Conservation (phyloP, 495 filamentous ascomycete species). For the Penicilliopsis zonata region DNA sequence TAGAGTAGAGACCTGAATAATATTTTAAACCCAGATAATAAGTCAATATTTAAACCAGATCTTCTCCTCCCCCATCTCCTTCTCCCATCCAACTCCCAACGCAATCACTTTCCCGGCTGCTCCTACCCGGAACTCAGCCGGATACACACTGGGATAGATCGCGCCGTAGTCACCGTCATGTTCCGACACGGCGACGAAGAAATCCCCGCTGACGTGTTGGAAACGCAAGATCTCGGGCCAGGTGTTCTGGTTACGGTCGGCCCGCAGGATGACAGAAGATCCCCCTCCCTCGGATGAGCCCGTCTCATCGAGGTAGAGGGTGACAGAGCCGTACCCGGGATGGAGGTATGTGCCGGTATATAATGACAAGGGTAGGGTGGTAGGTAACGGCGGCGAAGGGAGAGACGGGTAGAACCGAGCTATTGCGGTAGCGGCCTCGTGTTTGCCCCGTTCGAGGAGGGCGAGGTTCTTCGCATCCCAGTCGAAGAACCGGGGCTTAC, state of each 20-base stretch:
- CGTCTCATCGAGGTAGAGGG: not conserved
- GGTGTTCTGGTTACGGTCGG: slow-evolving; percentile 1
- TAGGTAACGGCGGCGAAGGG: not conserved
- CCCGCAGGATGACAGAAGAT: not conserved
- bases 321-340: slow-evolving; percentile 4
- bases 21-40: too few species aligned
- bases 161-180: slow-evolving; percentile 2
- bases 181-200: slow-evolving; percentile 4
- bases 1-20: too few species aligned
- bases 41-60: slow-evolving; percentile 6
- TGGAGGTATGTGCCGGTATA: not conserved
- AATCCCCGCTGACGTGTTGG: slow-evolving; percentile 11
- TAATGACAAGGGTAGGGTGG: not conserved
- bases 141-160: slow-evolving; percentile 1
- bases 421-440: not conserved
- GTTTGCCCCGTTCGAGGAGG: not conserved
- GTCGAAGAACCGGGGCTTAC: not conserved
- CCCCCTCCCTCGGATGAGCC: too few species aligned
- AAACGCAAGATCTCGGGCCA: slow-evolving; percentile 5
- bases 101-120: slow-evolving; percentile 14
- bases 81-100: slow-evolving; percentile 12
- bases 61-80: slow-evolving; percentile 12
- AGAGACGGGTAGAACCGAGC: not conserved
- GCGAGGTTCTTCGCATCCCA: not conserved
- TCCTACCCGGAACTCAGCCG: slow-evolving; percentile 20